Conservation (phyloP, 1,139 yeast species). For the Blastobotrys elegans region DNA sequence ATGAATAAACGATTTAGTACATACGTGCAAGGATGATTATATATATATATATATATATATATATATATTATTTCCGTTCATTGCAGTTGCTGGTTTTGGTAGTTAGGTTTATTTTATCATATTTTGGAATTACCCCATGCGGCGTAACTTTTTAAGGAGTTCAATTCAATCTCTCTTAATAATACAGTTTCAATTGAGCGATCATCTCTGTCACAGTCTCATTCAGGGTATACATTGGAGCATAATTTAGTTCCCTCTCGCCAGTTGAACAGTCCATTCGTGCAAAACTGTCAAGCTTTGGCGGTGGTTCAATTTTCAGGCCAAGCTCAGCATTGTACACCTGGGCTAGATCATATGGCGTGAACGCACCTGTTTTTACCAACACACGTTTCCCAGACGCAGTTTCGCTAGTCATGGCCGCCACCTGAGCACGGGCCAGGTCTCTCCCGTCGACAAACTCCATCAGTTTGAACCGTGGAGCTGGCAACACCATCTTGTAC, state of each 20-base stretch:
- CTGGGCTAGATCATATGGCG: not conserved
- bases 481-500: not conserved
- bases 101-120: not conserved
- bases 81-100: not conserved
- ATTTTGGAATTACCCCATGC: too few species aligned
- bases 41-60: too few species aligned
- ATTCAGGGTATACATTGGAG: not conserved
- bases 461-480: not conserved
- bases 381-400: not conserved
- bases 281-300: not conserved
- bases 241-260: not conserved
- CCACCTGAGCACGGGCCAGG: constrained; percentile 1
- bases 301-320: not conserved
- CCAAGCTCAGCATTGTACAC: not conserved
- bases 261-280: constrained; percentile 1
- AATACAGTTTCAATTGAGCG: not conserved
- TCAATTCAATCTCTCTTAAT: too few species aligned
- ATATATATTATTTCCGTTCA: too few species aligned
- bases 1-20: too few species aligned
- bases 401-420: not conserved
- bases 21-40: too few species aligned
- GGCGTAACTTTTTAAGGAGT: too few species aligned
- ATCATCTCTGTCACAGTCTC: not conserved
- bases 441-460: constrained; percentile 6
- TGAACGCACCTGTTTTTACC: not conserved